phyloP scores from a whole-genome alignment of 2,329 filamentous ascomycete genomes.

The Magnaporthiopsis rhizophila region DNA sequence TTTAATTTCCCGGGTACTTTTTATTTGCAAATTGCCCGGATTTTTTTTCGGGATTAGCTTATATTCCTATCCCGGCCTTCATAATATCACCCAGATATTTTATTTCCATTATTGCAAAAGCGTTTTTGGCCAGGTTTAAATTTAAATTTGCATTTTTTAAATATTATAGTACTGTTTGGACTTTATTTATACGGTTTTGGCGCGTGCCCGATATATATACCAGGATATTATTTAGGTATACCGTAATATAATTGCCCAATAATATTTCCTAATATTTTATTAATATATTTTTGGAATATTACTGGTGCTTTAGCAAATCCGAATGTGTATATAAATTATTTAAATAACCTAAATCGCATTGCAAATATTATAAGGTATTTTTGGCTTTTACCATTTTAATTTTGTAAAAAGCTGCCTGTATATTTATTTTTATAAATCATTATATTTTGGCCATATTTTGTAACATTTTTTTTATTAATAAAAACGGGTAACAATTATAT shows the following conservation, averaged over 20 bases:
- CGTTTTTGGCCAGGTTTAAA: neutral
- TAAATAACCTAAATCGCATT: neutral
- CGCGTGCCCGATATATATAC: neutral
- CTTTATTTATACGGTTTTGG: neutral
- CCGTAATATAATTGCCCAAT: neutral
- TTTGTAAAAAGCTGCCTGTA: neutral
- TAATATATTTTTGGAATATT: slow-evolving; percentile 1
- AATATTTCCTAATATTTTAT: neutral
- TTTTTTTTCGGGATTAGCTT: neutral
- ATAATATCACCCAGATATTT: neutral
- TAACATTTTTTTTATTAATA: neutral
- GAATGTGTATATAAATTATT: neutral
- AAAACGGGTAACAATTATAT: neutral
- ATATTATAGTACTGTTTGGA: neutral
- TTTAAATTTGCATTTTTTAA: neutral
- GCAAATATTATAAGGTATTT: neutral
- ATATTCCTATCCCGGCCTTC: neutral
- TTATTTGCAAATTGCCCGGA: neutral
- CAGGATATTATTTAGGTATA: too few relatives aligned
- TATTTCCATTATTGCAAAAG: neutral
- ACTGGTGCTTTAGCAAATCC: neutral
- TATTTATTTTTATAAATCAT: neutral
- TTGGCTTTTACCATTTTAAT: neutral
- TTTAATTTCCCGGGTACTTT: neutral
- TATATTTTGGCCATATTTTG: neutral